phyloP scores from a whole-genome alignment of 2,329 filamentous ascomycete species.

The Ophiostoma ips region DNA sequence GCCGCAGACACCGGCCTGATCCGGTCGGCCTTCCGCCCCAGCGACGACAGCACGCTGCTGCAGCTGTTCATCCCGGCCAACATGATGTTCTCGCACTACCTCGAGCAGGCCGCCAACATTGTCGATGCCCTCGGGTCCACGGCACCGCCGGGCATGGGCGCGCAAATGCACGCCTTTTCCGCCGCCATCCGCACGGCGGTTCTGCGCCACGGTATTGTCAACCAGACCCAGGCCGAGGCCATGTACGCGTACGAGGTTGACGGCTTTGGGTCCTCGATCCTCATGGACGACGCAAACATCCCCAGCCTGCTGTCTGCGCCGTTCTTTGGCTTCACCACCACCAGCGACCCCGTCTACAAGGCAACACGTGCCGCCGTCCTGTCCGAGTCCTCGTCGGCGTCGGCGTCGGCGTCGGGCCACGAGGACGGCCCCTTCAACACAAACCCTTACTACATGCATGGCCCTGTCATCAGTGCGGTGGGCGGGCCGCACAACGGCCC shows the following conservation, averaged over 20 bases:
- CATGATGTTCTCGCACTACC: slow-evolving; percentile 61
- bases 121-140: slow-evolving; percentile 27
- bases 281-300: slow-evolving; percentile 58
- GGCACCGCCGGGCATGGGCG: slow-evolving; percentile 27
- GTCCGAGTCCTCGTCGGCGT: neutral
- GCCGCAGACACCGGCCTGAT: slow-evolving; percentile 68
- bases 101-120: slow-evolving; percentile 34
- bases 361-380: slow-evolving; percentile 64
- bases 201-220: slow-evolving; percentile 36
- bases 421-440: slow-evolving; percentile 27
- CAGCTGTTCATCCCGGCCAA: slow-evolving; percentile 85
- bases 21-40: slow-evolving; percentile 77
- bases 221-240: too few species aligned
- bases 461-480: slow-evolving; percentile 35
- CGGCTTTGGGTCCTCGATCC: slow-evolving; percentile 45
- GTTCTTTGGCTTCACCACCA: slow-evolving; percentile 44
- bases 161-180: slow-evolving; percentile 43
- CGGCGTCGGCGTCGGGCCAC: neutral
- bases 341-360: slow-evolving; percentile 50
- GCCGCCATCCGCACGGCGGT: slow-evolving; percentile 28
- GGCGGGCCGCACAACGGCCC: slow-evolving; percentile 43
- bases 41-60: slow-evolving; percentile 74
- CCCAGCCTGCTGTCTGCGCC: slow-evolving; percentile 47
- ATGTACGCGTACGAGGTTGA: slow-evolving; percentile 62
- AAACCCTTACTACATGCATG: slow-evolving; percentile 56